Percentiles rank a stretch among this genome's conserved stretches.
These are phyloP conservation scores for Teratosphaeria pseudoeucalypti DNA, from an alignment of 2,329 filamentous ascomycete genomes.

Conservation along the genomic window DNA sequence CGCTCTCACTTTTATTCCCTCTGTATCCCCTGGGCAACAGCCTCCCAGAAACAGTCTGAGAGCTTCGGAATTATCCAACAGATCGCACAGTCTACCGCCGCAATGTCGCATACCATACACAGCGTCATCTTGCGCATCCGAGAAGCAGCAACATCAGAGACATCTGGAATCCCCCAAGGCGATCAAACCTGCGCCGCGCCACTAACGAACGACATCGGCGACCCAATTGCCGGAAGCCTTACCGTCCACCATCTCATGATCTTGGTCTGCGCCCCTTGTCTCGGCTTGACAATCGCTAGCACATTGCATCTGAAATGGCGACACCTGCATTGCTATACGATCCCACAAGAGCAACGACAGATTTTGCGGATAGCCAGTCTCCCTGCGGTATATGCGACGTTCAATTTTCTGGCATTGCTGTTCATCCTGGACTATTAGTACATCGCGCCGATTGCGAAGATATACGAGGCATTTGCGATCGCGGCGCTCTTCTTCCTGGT, in stretches of 20 bases:
- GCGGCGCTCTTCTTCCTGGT: conserved; percentile 12
- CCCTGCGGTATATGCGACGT: conserved; percentile 8
- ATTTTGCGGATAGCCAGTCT: conserved; percentile 10
- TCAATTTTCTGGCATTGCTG: conserved; percentile 10
- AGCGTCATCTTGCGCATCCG: background rate
- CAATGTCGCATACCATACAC: background rate
- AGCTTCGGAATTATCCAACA: too few relatives aligned
- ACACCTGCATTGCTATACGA: conserved; percentile 10
- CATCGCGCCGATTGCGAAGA: conserved; percentile 7
- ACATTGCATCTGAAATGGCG: conserved; percentile 3
- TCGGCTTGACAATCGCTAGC: conserved; percentile 5
- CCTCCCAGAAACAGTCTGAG: too few relatives aligned
- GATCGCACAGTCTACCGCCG: background rate
- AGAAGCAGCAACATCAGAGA: background rate
- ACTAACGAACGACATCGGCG: conserved; percentile 5
- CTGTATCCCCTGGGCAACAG: too few relatives aligned
- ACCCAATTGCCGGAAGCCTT: conserved; percentile 6
- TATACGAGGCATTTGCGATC: conserved; percentile 12
- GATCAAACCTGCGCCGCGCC: conserved; percentile 9
- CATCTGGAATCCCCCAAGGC: background rate
- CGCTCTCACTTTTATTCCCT: too few relatives aligned
- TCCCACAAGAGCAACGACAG: conserved; percentile 13
- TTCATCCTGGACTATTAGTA: conserved; percentile 10
- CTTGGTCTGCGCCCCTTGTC: conserved; percentile 6
- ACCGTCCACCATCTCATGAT: conserved; percentile 13